Base-by-base conservation (phyloP, 1,284 basidiomycete species). In the Trichosporon sp. region DNA sequence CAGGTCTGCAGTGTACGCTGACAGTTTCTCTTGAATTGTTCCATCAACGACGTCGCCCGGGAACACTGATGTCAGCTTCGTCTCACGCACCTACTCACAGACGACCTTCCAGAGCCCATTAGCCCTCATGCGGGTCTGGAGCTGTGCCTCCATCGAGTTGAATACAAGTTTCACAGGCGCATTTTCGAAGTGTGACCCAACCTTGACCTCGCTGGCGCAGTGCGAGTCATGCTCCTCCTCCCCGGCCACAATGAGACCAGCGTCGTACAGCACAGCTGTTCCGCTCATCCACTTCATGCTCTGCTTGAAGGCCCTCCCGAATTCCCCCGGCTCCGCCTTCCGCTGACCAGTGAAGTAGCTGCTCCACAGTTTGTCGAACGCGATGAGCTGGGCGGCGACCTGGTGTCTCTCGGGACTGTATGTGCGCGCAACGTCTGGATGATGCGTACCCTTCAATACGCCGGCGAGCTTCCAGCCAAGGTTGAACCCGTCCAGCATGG, bases 281-380 rank as follows among this genome's bases (percentile, higher is more conserved):
- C 59, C 59, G 59, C 59, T 63, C 32, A 63, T 63, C 31, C 16
- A 35, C 59, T 37, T 63, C 31, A 37, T 11, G 16, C 11, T 35
- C 32, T 63, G 31, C 14, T 11, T 6, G 35, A 63, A 31, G 11
- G 56, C 8, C 12, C 31, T 61, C 26, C 32, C 56, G 4, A 61
- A 7, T 11, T 32, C 31, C 7, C 31, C 56, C 1, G 31, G 26
- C 5, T 31, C 31, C 1, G 31, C 31, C 31, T 35, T 35, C 14
- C 26, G 10, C 26, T 61, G 26, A 4, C 56, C 56, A 2, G 56
- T 61, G 32, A 63, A 63, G 59, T n/a, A n/a, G 6, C 87, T 85
- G 1, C 91, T 87, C 78, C 90, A 92, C 75, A 90, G 84, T 79
- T 89, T 89, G 81, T 94, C 93, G 76, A 93, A 93, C 70, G 88